Base-by-base conservation (phyloP, 163 green algal species). In the Chlorella variabilis region DNA sequence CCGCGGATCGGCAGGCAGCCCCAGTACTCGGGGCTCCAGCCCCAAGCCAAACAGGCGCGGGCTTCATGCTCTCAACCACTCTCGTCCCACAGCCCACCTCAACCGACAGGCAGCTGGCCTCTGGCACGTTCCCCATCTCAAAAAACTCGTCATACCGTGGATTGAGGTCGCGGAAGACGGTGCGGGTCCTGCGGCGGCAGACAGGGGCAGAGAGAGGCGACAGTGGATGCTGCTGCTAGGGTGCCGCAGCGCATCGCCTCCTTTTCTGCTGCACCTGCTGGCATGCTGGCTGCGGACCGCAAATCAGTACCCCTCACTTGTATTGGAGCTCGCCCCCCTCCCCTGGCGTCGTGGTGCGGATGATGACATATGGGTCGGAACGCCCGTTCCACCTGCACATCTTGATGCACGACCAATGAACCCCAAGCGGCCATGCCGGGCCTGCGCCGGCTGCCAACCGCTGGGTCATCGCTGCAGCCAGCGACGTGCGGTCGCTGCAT, bases 101-200 rank as follows among this genome's bases (percentile, higher is more conserved):
- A 17, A 45, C 48, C 27, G 31, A 36, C 33, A 82, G 45, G 20
- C 15, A 25, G 34, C 23, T 71, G 18, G 70, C 70, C 20, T 56
- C 66, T 27, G 65, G 83, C 71, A 83, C 17, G 65, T 86, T 86
- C 29, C 73, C 45, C 6, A 88, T 7, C 56, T 87, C 84, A 39
- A 88, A 84, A 41, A 86, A 86, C 59, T 87, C 84, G n/a, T 87
- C 80, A 70, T 66, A 86, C 1, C 23, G 17, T 0, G 83, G 80
- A 49, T 87, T 86, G 36, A 81, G 56, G 58, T 71, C 58, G 17
- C 56, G 59, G 23, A 56, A 65, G 15, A 81, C 38, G 8, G 80
- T 83, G 20, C 65, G 59, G 8, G 83, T 87, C 29, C 83, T 88
- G 79, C 38, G 23, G 54, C 18, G 38, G 62, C 62, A 41, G 5